Evolutionary conservation across 495 filamentous ascomycete genomes (phyloP), one percentile per base, ranked within the genome.

Genomic region (Talaromyces trachyspermus): DNA sequence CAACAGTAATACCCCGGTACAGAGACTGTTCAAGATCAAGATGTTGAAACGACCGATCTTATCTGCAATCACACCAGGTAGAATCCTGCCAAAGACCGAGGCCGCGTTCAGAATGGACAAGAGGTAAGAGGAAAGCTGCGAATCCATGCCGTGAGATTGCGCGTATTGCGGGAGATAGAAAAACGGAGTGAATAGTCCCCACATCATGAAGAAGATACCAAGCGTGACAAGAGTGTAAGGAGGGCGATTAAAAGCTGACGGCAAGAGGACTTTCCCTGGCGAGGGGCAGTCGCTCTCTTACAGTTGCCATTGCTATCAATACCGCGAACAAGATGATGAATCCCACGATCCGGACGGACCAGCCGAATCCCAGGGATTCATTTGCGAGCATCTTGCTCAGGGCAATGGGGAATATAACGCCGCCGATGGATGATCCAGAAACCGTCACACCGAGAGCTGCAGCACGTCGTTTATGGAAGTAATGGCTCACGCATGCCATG

Each of bases 311-410:
- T 10, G 71, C 55, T n/a, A 80, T 60, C 0, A 43, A 32, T 7
- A 80, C 46, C 39, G 79, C 26, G n/a, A 71, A 66, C 2, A 77
- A 40, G 14, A 75, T 65, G 23, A 82, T 55, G 54, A 86, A 83
- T 1, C 70, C 81, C 11, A 76, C 58, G 17, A 82, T 66, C 5
- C 81, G 65, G 2, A 82, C 70, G 0, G 77, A 62, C 82, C 81
- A 85, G 11, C 65, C 77, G 42, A 83, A 86, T 2, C 74, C 69
- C 2, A 84, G 40, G 3, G 29, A 43, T n/a, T 48, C 49, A 23
- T 46, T 27, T 18, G 60, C 44, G 18, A 64, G 46, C 46, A 70
- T 58, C 6, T 44, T 41, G 19, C 47, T 53, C 14, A 61, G 23
- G 12, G 52, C 54, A 27, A 60, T 50, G 14, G 54, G 57, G 25